phyloP scores from a whole-genome alignment of 2,329 filamentous ascomycete species.

The Aspergillus aculeatinus region DNA sequence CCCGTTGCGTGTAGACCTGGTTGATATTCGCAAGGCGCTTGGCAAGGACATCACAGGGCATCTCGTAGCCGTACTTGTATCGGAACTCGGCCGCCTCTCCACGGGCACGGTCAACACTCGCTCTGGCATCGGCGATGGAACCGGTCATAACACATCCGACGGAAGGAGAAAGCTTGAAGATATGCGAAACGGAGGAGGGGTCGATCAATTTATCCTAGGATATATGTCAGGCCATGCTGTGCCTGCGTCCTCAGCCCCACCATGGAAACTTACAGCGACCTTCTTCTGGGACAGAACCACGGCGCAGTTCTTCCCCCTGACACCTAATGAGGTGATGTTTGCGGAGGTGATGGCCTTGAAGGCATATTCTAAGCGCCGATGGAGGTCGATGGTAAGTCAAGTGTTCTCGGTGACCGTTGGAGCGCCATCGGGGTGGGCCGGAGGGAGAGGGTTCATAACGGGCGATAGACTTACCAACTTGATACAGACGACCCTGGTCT shows the following conservation, averaged over 20 bases:
- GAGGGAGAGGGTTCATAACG: constrained; percentile 5
- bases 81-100: constrained; percentile 95
- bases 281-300: constrained; percentile 99
- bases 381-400: constrained; percentile 25
- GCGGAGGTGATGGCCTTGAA: constrained; percentile 99
- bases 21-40: constrained; percentile 99
- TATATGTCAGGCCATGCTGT: constrained; percentile 16
- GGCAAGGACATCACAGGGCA: constrained; percentile 94
- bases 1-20: constrained; percentile 97
- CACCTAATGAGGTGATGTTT: constrained; percentile 96
- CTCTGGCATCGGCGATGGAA: constrained; percentile 94
- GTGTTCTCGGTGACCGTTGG: neutral
- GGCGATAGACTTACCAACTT: constrained; percentile 72
- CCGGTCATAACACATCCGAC: constrained; percentile 98
- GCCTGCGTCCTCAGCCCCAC: neutral
- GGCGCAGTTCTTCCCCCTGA: constrained; percentile 94
- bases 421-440: constrained; percentile 13
- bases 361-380: constrained; percentile 77
- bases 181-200: constrained; percentile 91
- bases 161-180: constrained; percentile 94
- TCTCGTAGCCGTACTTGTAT: constrained; percentile 99
- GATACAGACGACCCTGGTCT: constrained; percentile 95
- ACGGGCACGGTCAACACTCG: constrained; percentile 87
- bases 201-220: constrained; percentile 96
- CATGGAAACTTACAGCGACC: constrained; percentile 72